Percentiles rank a stretch among this genome's conserved stretches.
phyloP scores from a whole-genome alignment of 768 basidiomycete genomes.

The Cyathus striatus region DNA sequence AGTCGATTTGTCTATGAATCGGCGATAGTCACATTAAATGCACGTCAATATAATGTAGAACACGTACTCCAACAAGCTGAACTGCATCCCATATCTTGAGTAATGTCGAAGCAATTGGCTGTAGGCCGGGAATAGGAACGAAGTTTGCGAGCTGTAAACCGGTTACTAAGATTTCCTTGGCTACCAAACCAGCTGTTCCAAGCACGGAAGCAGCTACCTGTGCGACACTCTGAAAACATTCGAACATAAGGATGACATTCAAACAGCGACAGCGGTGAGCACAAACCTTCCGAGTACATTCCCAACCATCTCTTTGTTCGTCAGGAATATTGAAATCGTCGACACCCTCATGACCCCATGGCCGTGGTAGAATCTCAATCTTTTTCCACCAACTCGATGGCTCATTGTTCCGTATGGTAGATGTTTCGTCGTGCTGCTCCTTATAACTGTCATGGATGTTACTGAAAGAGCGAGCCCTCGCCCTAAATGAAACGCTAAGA shows the following conservation, averaged over 20 bases:
- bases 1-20: slow-evolving; percentile 56
- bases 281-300: slow-evolving; percentile 23
- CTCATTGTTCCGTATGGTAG: background rate
- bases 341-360: slow-evolving; percentile 15
- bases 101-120: slow-evolving; percentile 38
- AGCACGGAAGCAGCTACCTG: slow-evolving; percentile 24
- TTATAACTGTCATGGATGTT: background rate
- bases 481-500: slow-evolving; percentile 1
- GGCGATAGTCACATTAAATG: background rate
- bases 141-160: slow-evolving; percentile 33
- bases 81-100: slow-evolving; percentile 55
- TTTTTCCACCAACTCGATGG: background rate
- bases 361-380: slow-evolving; percentile 1
- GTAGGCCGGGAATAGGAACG: slow-evolving; percentile 47
- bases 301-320: slow-evolving; percentile 26
- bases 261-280: background rate
- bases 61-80: slow-evolving; percentile 49
- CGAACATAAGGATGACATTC: background rate
- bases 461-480: background rate
- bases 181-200: slow-evolving; percentile 23
- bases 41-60: background rate
- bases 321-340: slow-evolving; percentile 14
- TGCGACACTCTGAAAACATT: slow-evolving; percentile 19
- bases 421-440: background rate
- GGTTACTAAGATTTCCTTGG: slow-evolving; percentile 29